phyloP scores from a whole-genome alignment of 2,329 filamentous ascomycete genomes.

The Macrophomina phaseolina region DNA sequence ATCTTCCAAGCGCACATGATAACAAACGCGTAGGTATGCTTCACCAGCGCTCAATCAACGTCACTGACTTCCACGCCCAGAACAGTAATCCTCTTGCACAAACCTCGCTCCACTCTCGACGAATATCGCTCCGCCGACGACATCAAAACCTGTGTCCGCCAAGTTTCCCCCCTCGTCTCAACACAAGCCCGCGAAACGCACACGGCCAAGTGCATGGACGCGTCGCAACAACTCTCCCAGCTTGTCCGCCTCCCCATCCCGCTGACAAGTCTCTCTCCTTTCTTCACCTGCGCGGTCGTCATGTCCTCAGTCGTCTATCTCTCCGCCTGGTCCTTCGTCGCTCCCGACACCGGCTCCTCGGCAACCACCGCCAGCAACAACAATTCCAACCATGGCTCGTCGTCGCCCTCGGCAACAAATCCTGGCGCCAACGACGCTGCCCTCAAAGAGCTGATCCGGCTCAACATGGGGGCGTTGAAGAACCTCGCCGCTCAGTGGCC shows the following conservation, averaged over 20 bases:
- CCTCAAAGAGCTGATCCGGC: constrained; percentile 71
- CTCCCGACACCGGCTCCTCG: constrained; percentile 50
- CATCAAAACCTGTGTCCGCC: constrained; percentile 69
- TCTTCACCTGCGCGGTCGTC: constrained; percentile 49
- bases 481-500: constrained; percentile 73
- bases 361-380: background rate
- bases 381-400: background rate
- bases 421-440: background rate
- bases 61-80: constrained; percentile 31
- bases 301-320: constrained; percentile 48
- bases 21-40: constrained; percentile 50
- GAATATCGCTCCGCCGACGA: constrained; percentile 40
- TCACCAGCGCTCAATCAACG: background rate
- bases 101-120: constrained; percentile 46
- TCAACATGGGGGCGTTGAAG: constrained; percentile 79
- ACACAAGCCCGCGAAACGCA: constrained; percentile 63
- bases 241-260: constrained; percentile 76
- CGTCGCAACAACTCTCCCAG: constrained; percentile 77
- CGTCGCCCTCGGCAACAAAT: background rate
- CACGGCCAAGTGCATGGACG: constrained; percentile 79
- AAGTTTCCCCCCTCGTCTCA: constrained; percentile 50
- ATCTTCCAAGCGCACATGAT: constrained; percentile 93
- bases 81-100: constrained; percentile 52
- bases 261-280: constrained; percentile 69
- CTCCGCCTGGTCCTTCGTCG: constrained; percentile 73